These are phyloP conservation scores for Aspergillus candidus DNA, from an alignment of 2,329 filamentous ascomycete species.

Conservation along the genomic window DNA sequence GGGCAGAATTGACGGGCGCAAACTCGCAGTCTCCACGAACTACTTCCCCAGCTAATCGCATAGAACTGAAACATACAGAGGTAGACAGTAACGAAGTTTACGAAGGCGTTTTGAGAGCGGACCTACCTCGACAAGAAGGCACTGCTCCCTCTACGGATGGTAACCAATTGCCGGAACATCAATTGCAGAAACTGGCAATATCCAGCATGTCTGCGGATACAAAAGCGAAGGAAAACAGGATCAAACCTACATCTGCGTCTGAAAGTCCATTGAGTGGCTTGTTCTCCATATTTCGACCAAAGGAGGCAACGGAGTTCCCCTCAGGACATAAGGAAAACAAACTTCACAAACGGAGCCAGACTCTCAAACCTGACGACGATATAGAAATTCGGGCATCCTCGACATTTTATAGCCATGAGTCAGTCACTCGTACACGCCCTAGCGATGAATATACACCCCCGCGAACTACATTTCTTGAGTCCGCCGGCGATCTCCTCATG, in stretches of 20 bases:
- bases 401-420: conserved; percentile 8
- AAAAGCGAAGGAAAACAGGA: conserved; percentile 6
- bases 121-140: conserved; percentile 6
- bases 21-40: conserved; percentile 53
- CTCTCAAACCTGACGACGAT: conserved; percentile 42
- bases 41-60: conserved; percentile 21
- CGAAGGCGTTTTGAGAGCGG: conserved; percentile 3
- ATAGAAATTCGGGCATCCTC: conserved; percentile 7
- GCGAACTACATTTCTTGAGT: conserved; percentile 88
- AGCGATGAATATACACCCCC: conserved; percentile 63
- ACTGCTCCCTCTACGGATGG: conserved; percentile 12
- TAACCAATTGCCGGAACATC: conserved; percentile 15
- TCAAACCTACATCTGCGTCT: conserved; percentile 23
- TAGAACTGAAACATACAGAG: conserved; percentile 18
- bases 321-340: conserved; percentile 45
- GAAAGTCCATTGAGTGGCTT: conserved; percentile 56
- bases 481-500: conserved; percentile 84
- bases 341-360: conserved; percentile 74
- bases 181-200: no score
- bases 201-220: not conserved
- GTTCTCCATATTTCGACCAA: conserved; percentile 67
- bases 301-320: conserved; percentile 44
- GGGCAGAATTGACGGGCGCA: conserved; percentile 78
- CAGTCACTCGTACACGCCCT: conserved; percentile 46
- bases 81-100: conserved; percentile 12